Base-by-base conservation (phyloP, 257 asterid genomes). In the Dorcoceras hygrometricum region DNA sequence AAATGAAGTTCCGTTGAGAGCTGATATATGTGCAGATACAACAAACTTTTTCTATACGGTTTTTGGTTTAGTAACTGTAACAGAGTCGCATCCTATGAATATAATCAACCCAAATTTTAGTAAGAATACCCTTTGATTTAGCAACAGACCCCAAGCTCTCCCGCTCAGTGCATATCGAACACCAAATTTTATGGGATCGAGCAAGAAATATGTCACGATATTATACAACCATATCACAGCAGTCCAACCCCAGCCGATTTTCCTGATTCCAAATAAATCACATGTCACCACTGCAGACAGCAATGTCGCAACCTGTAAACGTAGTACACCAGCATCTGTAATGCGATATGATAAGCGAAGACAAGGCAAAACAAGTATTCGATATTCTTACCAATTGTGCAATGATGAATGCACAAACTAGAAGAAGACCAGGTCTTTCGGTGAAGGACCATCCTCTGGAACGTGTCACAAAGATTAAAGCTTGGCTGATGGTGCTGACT, bases 401-500 rank as follows among this genome's bases (percentile, higher is more conserved):
- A 58, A 82, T 68, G 48, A 82, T n/a, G 16, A 87, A 87, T 36
- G 95, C 90, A 11, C 61, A 67, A 10, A 86, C 77, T 1, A 86
- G 84, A 14, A 84, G 88, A 59, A 84, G 79, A n/a, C 94, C 90
- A 1, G 90, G 86, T 1, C 89, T 75, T 73, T 83, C 86, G 0
- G 43, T 36, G 64, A 78, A 80, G 23, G 89, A 83, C 78, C 78
- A 76, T 31, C 86, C 77, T 68, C 86, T 69, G 1, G 86, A 83
- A 22, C 89, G 82, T 68, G 86, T 81, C 67, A 83, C 89, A 10
- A 83, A 83, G 22, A 83, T 80, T 19, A 83, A 75, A 55, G 86
- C 86, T 55, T 83, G 86, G 68, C 89, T 83, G 50, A 83, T 83
- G 67, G 86, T 83, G 79, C 86, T 83, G 63, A 83, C 89, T 81